Conservation (phyloP, 2,329 filamentous ascomycete species). For the Periconia sp. region DNA sequence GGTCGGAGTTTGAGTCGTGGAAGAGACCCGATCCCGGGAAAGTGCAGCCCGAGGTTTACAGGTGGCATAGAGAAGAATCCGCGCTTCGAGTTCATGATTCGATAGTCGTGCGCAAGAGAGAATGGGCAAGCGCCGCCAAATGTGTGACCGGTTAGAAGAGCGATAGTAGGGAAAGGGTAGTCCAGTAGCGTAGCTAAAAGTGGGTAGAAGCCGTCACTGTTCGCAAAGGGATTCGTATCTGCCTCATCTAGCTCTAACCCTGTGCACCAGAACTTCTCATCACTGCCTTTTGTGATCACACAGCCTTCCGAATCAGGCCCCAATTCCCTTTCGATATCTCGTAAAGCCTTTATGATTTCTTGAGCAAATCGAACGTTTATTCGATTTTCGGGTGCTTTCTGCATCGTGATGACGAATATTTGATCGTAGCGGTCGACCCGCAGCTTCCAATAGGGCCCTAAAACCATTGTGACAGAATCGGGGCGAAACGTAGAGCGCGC, state of each 20-base stretch:
- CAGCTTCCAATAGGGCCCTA: conserved; percentile 49
- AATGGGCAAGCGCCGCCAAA: conserved; percentile 58
- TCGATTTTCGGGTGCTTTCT: conserved; percentile 61
- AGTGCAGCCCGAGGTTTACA: conserved; percentile 62
- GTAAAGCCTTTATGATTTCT: conserved; percentile 59
- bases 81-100: conserved; percentile 45
- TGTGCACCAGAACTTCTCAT: conserved; percentile 60
- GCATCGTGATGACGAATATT: conserved; percentile 61
- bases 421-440: conserved; percentile 55
- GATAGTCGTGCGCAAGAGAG: conserved; percentile 56
- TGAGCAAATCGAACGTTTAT: conserved; percentile 58
- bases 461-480: conserved; percentile 29
- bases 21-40: conserved; percentile 60
- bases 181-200: conserved; percentile 56
- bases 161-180: conserved; percentile 57
- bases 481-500: no score
- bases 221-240: conserved; percentile 60
- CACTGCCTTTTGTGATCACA: conserved; percentile 59
- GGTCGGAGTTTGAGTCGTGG: conserved; percentile 59
- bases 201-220: conserved; percentile 64
- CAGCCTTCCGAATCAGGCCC: conserved; percentile 57
- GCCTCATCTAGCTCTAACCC: conserved; percentile 56
- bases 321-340: conserved; percentile 54
- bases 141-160: conserved; percentile 56
- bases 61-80: conserved; percentile 53